A percentile compares a stretch with the other conserved stretches of the same genome.
These are phyloP conservation scores for Teratosphaeria destructans DNA, from an alignment of 2,329 filamentous ascomycete genomes.

Conservation along the genomic window DNA sequence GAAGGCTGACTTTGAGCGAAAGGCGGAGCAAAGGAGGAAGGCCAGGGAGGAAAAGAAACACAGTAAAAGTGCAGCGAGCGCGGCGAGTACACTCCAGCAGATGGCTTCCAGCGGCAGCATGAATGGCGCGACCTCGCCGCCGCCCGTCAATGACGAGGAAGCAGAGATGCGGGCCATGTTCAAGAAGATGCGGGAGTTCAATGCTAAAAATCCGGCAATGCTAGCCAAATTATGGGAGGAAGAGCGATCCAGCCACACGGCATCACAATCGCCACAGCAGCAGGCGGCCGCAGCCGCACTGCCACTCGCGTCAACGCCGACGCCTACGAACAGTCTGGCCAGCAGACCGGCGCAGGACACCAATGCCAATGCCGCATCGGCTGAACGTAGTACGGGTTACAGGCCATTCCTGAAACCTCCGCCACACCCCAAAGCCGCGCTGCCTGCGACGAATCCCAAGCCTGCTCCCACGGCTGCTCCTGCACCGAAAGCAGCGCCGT, in stretches of 20 bases:
- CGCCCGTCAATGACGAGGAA: conserved; percentile 32
- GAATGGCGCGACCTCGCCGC: conserved; percentile 7
- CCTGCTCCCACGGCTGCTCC: background rate
- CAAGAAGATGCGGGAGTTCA: conserved; percentile 48
- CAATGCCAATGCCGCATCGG: background rate
- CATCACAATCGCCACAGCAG: conserved; percentile 4
- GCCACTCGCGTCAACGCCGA: background rate
- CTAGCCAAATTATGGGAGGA: conserved; percentile 48
- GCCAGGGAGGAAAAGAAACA: conserved; percentile 15
- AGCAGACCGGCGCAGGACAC: background rate
- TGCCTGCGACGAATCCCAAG: background rate
- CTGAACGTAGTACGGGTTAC: background rate
- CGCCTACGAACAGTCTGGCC: background rate
- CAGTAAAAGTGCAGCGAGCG: background rate
- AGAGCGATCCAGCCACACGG: conserved; percentile 28
- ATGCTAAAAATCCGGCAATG: conserved; percentile 43
- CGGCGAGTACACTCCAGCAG: conserved; percentile 14
- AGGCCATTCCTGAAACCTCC: conserved; percentile 1
- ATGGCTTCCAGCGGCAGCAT: conserved; percentile 4
- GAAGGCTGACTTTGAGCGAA: conserved; percentile 13
- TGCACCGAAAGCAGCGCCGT: background rate
- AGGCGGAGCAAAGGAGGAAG: conserved; percentile 22
- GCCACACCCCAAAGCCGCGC: background rate
- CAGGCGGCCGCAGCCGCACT: background rate
- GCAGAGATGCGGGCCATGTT: conserved; percentile 45